Base-by-base conservation (phyloP, 2,329 filamentous ascomycete genomes). In the Juglanconis juglandina region DNA sequence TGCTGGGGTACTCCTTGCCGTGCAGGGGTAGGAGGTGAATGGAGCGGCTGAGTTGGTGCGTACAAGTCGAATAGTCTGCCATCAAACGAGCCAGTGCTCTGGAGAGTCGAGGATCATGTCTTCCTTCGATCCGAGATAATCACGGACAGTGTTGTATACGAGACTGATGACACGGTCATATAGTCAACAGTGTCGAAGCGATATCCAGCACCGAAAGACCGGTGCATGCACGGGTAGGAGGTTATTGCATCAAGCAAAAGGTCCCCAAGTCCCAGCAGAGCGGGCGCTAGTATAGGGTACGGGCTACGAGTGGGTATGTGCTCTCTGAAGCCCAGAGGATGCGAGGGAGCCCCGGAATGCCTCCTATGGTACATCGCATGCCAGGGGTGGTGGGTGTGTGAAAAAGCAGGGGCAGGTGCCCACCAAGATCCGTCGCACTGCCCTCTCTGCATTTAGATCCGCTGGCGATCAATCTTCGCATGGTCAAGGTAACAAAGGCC, bases 221-320 rank as follows among this genome's bases (percentile, higher is more conserved):
- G 37, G 35, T 30, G 11, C 35, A 49, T 24, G 53, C 37, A 49
- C 33, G 39, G 55, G 34, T 7, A 11, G 35, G 11, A 39, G 8
- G 35, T 11, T 39, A 10, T 13, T 42, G n/a, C 44, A 41, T 37
- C 53, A 32, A 56, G 42, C 10, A 39, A 48, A 48, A 30, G 34
- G 53, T 14, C 33, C 41, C 34, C 33, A 55, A 51, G 55, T 44
- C 55, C 55, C 55, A 58, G 55, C 55, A 58, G 47, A 49, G 35
- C 37, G 55, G 35, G 35, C 55, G 48, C 55, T 58, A 58, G 41
- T 52, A 32, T 46, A 52, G 55, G 41, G 39, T 35, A 44, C 24
- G 33, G 24, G 39, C 37, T 44, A 44, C 55, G 48, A 58, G 55
- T 44, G 32, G 32, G n/a, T 48, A 44, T 44, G 47, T 51, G 47